A percentile compares a stretch with the other conserved stretches of the same genome.
Evolutionary conservation across 768 basidiomycete species (phyloP).

Genomic region (Mrakia gelida): DNA sequence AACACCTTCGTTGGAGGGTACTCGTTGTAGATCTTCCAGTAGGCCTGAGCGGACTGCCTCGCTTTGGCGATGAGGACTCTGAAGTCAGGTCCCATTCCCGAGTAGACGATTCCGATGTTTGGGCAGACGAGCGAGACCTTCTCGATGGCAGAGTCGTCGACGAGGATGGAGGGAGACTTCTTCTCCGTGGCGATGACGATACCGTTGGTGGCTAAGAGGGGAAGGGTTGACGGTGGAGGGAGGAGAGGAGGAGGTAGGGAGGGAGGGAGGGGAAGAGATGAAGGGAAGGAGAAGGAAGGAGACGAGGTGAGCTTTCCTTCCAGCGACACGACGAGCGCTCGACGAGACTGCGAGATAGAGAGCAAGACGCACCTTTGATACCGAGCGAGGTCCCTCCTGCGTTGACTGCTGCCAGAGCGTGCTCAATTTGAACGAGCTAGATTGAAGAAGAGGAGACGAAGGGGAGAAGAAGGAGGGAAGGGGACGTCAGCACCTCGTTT

Average conservation of each 20-base stretch:
- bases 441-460: neutral
- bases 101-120: slow-evolving; percentile 99
- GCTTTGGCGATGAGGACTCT: slow-evolving; percentile 89
- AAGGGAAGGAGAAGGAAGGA: neutral
- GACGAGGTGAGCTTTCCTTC: neutral
- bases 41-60: slow-evolving; percentile 94
- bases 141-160: slow-evolving; percentile 97
- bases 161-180: slow-evolving; percentile 94
- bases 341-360: neutral
- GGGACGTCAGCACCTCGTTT: slow-evolving; percentile 9
- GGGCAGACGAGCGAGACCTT: slow-evolving; percentile 96
- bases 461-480: neutral
- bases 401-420: slow-evolving; percentile 92
- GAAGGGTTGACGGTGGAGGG: neutral
- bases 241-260: neutral
- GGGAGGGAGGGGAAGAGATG: neutral
- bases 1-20: slow-evolving; percentile 95
- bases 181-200: slow-evolving; percentile 99
- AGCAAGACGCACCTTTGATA: slow-evolving; percentile 75
- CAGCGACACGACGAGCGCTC: neutral
- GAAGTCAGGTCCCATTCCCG: slow-evolving; percentile 99
- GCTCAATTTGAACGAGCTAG: slow-evolving; percentile 95
- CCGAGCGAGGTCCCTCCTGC: slow-evolving; percentile 95
- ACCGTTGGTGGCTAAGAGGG: slow-evolving; percentile 78
- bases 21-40: slow-evolving; percentile 99